Evolutionary conservation across 2,329 filamentous ascomycete species (phyloP).

Genomic region (Cladosporium sphaerospermum): DNA sequence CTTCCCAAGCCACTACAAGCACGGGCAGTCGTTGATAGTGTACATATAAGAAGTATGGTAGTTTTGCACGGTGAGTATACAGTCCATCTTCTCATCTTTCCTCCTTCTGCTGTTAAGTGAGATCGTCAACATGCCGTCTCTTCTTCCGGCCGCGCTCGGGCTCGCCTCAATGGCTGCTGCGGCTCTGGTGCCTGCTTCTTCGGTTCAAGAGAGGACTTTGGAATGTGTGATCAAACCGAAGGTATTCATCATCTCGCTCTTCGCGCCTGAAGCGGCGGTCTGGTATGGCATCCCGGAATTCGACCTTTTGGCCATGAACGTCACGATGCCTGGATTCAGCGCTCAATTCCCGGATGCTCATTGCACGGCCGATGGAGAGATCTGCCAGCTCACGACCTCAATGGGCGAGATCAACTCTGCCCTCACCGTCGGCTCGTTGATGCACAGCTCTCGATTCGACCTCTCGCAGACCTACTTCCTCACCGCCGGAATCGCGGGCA

Average conservation of each 20-base stretch:
- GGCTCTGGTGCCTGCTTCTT: not conserved
- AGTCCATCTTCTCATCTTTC: not conserved
- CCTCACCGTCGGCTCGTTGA: constrained; percentile 55
- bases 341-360: constrained; percentile 41
- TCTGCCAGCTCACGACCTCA: constrained; percentile 65
- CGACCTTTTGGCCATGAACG: constrained; percentile 29
- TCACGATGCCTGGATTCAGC: constrained; percentile 29
- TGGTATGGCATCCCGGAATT: constrained; percentile 29
- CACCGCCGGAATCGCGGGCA: constrained; percentile 65
- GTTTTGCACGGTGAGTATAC: too few relatives aligned
- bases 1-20: not conserved
- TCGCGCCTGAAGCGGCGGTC: constrained; percentile 46
- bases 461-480: constrained; percentile 64
- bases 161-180: constrained; percentile 1
- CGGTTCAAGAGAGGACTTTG: not conserved
- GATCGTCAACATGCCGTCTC: not conserved
- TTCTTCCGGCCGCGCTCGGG: not conserved
- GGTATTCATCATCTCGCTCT: constrained; percentile 59
- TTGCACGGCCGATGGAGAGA: constrained; percentile 53
- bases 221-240: constrained; percentile 45
- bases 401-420: constrained; percentile 67
- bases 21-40: not conserved
- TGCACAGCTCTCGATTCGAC: constrained; percentile 58
- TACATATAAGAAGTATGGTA: not conserved
- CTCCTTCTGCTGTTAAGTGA: not conserved